Base-by-base conservation (phyloP, 768 basidiomycete genomes). In the Mycena polygramma region DNA sequence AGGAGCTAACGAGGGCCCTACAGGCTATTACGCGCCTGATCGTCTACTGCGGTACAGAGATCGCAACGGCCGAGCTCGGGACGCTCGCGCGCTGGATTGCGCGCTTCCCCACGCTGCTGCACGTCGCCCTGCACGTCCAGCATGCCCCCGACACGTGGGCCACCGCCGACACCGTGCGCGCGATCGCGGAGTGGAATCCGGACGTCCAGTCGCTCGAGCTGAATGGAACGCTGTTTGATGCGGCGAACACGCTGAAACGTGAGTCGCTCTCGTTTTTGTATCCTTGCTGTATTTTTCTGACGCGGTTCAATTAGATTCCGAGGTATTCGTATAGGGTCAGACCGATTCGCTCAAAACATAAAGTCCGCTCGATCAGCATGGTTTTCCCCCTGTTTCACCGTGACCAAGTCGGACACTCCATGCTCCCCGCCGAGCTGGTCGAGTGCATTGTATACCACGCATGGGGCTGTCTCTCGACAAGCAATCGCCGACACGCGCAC, bases 21-120 rank as follows among this genome's bases (percentile, higher is more conserved):
- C 11, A 55, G 26, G 63, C 54, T 13, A 64, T 73, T 26, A 73
- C 65, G 45, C 72, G 72, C 45, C 49, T 73, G 65, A 64, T 70
- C 62, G 30, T 73, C 8, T 57, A 52, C 58, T 55, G 57, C 55
- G 62, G 70, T 26, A 45, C 55, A 2, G 60, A 64, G 14, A 37
- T 73, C 36, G 19, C 66, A 20, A 39, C 36, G 24, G 19, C 9
- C 20, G 72, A 73, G 48, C 55, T 70, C 17, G 65, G 20, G 45
- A 67, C 62, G 60, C 68, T 73, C 19, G 72, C 60, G 51, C 45
- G 66, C 20, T 73, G 72, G 72, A 73, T 73, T 53, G 48, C 66
- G 1, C 53, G 69, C 53, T 73, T 70, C 59, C 65, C 69, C 7
- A 61, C 60, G 15, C 53, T 73, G 57, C 8, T 55, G 52, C 61